Conservation (phyloP, 805 yeast genomes). For the Barnettozyma botsteinii region DNA sequence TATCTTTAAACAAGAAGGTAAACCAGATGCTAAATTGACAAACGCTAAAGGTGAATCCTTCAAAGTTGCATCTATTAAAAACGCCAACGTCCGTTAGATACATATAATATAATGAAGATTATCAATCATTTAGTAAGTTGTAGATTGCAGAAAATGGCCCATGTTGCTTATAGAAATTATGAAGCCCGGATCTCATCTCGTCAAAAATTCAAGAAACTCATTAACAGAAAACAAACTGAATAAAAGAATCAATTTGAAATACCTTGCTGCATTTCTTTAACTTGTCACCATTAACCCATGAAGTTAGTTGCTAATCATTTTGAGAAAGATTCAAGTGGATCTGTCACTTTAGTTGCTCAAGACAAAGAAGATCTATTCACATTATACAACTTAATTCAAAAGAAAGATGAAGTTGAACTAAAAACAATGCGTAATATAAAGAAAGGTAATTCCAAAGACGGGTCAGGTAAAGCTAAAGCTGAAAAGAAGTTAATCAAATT, state of each 20-base stretch:
- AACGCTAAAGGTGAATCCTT: constrained; percentile 75
- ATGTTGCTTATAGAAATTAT: too few species aligned
- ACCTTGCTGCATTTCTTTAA: neutral
- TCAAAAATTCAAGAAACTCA: too few species aligned
- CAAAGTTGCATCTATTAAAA: constrained; percentile 63
- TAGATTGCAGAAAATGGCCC: too few species aligned
- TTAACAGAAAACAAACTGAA: neutral
- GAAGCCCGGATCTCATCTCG: neutral
- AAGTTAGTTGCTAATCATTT: constrained; percentile 45
- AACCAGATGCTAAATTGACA: constrained; percentile 60
- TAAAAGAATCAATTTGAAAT: neutral
- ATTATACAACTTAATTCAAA: constrained; percentile 69
- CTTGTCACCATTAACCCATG: constrained; percentile 34
- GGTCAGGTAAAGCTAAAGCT: constrained; percentile 15
- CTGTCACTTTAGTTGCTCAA: constrained; percentile 65
- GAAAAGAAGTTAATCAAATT: constrained; percentile 59
- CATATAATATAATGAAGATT: neutral
- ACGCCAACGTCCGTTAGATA: constrained; percentile 71
- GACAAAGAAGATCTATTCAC: constrained; percentile 93
- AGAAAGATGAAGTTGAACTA: constrained; percentile 68
- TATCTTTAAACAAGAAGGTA: constrained; percentile 72
- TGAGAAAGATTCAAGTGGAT: constrained; percentile 58
- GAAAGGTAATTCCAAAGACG: constrained; percentile 20
- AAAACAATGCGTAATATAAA: constrained; percentile 63
- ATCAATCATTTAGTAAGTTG: neutral